phyloP scores from a whole-genome alignment of 345 rosid species.

The Arabis alpina region DNA sequence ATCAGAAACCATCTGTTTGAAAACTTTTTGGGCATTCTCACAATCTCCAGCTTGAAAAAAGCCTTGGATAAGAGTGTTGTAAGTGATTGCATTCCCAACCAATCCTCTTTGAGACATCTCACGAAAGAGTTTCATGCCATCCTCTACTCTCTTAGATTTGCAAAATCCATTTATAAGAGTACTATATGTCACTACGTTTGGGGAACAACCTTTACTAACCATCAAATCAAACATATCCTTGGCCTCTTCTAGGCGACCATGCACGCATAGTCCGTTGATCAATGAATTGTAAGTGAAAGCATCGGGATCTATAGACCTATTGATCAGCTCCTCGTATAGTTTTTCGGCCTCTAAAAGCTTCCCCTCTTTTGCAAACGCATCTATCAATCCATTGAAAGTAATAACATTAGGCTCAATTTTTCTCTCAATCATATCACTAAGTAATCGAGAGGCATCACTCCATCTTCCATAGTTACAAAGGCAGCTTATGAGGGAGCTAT shows the following conservation, averaged over 20 bases:
- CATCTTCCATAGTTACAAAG: conserved; percentile 8
- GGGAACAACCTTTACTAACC: conserved; percentile 13
- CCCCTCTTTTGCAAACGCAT: conserved; percentile 1
- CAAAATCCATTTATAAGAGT: conserved; percentile 39
- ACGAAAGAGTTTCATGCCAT: conserved; percentile 29
- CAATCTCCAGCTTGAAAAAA: conserved; percentile 24
- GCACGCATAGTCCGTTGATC: conserved; percentile 6
- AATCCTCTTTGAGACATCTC: conserved; percentile 36
- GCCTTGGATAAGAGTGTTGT: conserved; percentile 24
- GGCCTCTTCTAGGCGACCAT: not conserved
- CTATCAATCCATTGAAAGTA: not conserved
- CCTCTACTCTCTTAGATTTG: conserved; percentile 25
- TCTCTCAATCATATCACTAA: not conserved
- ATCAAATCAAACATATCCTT: not conserved
- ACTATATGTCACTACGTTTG: conserved; percentile 16
- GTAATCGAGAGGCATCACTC: not conserved
- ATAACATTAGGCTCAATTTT: not conserved
- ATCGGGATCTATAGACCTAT: not conserved
- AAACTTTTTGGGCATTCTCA: conserved; percentile 31
- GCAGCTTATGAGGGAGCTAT: conserved; percentile 4
- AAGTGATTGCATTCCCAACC: conserved; percentile 10
- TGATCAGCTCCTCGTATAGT: not conserved
- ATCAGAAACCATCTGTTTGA: conserved; percentile 34
- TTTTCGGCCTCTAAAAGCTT: conserved; percentile 9
- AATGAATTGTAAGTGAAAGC: not conserved